Evolutionary conservation across 805 yeast species (phyloP).

Genomic region (Wickerhamiella bombiphila): DNA sequence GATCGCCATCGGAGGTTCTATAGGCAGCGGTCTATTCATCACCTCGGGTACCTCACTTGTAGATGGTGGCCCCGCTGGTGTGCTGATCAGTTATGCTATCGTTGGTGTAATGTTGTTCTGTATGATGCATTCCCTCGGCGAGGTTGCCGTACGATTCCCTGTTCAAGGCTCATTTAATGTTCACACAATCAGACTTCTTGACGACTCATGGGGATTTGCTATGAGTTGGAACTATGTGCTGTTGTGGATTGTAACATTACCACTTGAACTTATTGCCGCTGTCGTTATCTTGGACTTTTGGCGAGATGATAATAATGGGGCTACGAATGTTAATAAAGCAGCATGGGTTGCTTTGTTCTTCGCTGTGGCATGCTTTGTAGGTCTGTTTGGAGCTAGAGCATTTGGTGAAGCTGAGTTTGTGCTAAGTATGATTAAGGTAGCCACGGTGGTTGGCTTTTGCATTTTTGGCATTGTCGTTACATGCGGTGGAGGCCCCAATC

Average conservation of each 20-base stretch:
- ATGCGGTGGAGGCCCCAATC: constrained; percentile 44
- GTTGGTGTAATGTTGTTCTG: constrained; percentile 52
- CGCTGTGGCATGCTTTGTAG: constrained; percentile 32
- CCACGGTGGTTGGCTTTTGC: constrained; percentile 47
- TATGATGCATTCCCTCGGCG: constrained; percentile 54
- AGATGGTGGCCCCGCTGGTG: constrained; percentile 45
- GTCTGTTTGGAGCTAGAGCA: constrained; percentile 41
- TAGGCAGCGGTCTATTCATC: constrained; percentile 63
- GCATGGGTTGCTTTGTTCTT: constrained; percentile 44
- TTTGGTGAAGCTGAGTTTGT: constrained; percentile 57
- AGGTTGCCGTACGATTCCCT: constrained; percentile 52
- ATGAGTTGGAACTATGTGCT: constrained; percentile 59
- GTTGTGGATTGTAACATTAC: constrained; percentile 50
- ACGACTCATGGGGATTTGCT: constrained; percentile 56
- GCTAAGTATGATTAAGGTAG: constrained; percentile 41
- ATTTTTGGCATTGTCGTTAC: constrained; percentile 42
- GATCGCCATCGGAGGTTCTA: constrained; percentile 63
- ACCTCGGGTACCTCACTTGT: constrained; percentile 48
- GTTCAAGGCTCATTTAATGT: constrained; percentile 49
- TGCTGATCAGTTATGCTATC: constrained; percentile 40
- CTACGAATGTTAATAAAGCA: constrained; percentile 34
- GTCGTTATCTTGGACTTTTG: constrained; percentile 42
- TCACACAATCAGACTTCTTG: constrained; percentile 47
- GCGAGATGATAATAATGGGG: constrained; percentile 30
- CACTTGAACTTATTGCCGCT: constrained; percentile 53